Evolutionary conservation across 2,329 filamentous ascomycete genomes (phyloP), one percentile per base, ranked within the genome.

Genomic region (Trichoderma atrobrunneum): DNA sequence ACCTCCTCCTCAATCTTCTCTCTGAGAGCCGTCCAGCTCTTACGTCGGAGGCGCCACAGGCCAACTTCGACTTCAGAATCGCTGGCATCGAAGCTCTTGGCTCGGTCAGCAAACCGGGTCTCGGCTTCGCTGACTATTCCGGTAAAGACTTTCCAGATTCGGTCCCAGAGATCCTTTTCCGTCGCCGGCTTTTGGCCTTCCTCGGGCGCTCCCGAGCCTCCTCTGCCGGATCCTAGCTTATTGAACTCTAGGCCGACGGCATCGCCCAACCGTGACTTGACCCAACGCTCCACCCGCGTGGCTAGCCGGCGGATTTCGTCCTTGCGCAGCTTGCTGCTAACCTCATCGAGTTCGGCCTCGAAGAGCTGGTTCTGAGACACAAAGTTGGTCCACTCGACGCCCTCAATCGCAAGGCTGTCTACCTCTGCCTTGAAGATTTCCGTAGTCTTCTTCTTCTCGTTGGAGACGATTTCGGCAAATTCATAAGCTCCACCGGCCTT

Each of bases 291-390:
- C 28, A 98, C 92, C 24, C 96, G 89, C 36, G 91, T 96, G 2
- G 96, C 95, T 74, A 99, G 85, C 26, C 96, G 90, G 74, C 95
- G 90, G 94, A 99, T 97, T 83, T 99, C 96, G 76, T 99, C 96
- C 79, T 96, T 95, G 76, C 96, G 90, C 76, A 99, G 84, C 74
- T 92, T 91, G 54, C 89, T 87, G 76, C 94, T 97, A 69, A 97
- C 94, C 75, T 96, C 93, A 74, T 97, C 93, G 16, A 99, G 87
- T 72, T 99, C 96, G 80, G 97, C 95, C 79, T 93, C 92, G 77
- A 95, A 97, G 30, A 97, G 85, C 28, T 87, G 84, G 72, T 93
- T 87, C 80, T 97, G 93, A 62, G 94, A 88, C 79, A 91, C 90
- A 80, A 96, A 97, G 80, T 94, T 92, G 76, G 93, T 95, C 95